Percentiles rank a stretch among this genome's conserved stretches.
These are phyloP conservation scores for Cystofilobasidium macerans DNA, from an alignment of 768 basidiomycete species.

Conservation along the genomic window DNA sequence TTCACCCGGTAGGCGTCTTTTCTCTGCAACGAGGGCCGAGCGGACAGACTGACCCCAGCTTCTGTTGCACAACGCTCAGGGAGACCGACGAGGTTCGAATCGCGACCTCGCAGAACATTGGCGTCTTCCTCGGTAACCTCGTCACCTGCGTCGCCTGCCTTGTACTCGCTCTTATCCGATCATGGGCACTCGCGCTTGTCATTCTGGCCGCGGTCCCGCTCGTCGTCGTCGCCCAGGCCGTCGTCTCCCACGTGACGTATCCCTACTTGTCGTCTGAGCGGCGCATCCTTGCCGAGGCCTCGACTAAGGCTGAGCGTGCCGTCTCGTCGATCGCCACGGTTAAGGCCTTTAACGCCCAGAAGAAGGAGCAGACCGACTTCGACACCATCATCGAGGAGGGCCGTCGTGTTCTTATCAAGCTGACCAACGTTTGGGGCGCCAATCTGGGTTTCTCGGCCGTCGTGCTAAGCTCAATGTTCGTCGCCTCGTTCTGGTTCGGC, in stretches of 20 bases:
- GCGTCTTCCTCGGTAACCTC: conserved; percentile 66
- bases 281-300: conserved; percentile 54
- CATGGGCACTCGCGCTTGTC: conserved; percentile 76
- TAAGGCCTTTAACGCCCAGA: conserved; percentile 77
- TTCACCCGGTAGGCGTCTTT: conserved; percentile 57
- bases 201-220: conserved; percentile 81
- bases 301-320: conserved; percentile 63
- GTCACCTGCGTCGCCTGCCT: conserved; percentile 64
- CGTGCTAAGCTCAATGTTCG: conserved; percentile 81
- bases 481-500: conserved; percentile 94
- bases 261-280: conserved; percentile 63
- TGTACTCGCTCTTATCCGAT: conserved; percentile 65
- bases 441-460: conserved; percentile 63
- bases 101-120: conserved; percentile 68
- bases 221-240: conserved; percentile 60
- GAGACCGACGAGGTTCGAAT: conserved; percentile 89
- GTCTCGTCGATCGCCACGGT: conserved; percentile 67
- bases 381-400: conserved; percentile 44
- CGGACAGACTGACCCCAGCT: too few relatives aligned
- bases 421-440: conserved; percentile 65
- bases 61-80: too few relatives aligned
- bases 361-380: conserved; percentile 48
- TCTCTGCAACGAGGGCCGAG: background rate
- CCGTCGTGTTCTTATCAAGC: conserved; percentile 44
- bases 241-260: conserved; percentile 58